Base-by-base conservation (phyloP, 2,329 filamentous ascomycete genomes). In the Fusarium musae region DNA sequence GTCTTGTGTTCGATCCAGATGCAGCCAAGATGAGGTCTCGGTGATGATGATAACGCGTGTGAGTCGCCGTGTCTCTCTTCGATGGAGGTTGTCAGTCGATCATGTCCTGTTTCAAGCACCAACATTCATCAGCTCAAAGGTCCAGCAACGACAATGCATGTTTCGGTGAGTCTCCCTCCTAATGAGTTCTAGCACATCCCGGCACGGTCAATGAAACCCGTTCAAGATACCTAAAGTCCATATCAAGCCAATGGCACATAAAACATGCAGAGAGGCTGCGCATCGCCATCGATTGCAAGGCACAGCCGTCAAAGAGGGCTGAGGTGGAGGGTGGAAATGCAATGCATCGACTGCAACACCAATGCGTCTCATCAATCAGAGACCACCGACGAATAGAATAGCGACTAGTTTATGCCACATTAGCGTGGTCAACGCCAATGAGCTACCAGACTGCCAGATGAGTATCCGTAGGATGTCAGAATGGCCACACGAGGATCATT, bases 241-340 rank as follows among this genome's bases (percentile, higher is more conserved):
- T 40, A 30, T 40, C 36, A 28, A 39, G 23, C 21, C 37, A 49
- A 69, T 63, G 26, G 26, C 32, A 26, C 26, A n/a, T 42, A 28
- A 47, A 50, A 37, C 36, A 53, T 68, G 73, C 60, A 75, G 57
- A 65, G 59, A 63, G 73, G 70, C 74, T 75, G 75, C 67, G 67
- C 72, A 72, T 42, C 58, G 59, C 71, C 68, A 72, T 74, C 52
- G 57, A 74, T 74, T 59, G 68, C 73, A 76, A 64, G 72, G 75
- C 75, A 77, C 73, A 75, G 75, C 75, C 76, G 67, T 67, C 59
- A 69, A 73, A 77, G 66, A 78, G 72, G 75, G 75, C 75, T 78
- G 75, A 77, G 74, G 75, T 77, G 75, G 75, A 77, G 72, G 75
- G 75, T 63, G 50, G 67, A 73, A 63, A 63, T 77, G 66, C 70